Base-by-base conservation (phyloP, 1,284 basidiomycete species). In the Leucoagaricus sp. region DNA sequence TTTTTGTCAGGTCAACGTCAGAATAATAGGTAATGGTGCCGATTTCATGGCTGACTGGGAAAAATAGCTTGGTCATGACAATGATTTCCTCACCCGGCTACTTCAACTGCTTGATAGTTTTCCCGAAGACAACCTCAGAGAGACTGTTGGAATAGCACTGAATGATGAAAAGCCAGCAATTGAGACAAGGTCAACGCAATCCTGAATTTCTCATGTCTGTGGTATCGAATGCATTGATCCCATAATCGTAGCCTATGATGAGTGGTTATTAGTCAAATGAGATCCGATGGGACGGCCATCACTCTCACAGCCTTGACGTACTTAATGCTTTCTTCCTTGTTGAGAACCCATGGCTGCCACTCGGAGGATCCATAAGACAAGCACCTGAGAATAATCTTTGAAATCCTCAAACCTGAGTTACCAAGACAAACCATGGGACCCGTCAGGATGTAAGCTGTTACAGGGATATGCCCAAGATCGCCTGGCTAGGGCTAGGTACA, bases 51-150 rank as follows among this genome's bases (percentile, higher is more conserved):
- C 23, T 33, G 17, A 41, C 31, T 34, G 26, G 9, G 31, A 36
- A 55, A 21, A 64, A 31, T 33, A 84, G 85, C 74, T 93, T 93
- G 33, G 89, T 91, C 76, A 93, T 77, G 28, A 93, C 81, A 15
- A 93, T 89, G 23, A 93, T 83, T 63, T 88, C 85, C 21, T 87
- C 85, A 9, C 91, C 82, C n/a, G 88, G 88, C 13, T 94, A 76
- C 28, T 86, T 72, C 58, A 84, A 77, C 61, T 87, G 65, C 64
- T 87, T 89, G 72, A 95, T 87, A 1, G 89, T 92, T 63, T 88
- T 87, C 4, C 93, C 91, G 34, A 94, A 77, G 59, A 91, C 83
- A 26, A 81, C 68, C 69, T 94, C 93, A 1, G 84, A 87, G 19
- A 78, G 69, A 5, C 90, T 91, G 61, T 86, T 84, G 1, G 84